phyloP scores from a whole-genome alignment of 177 flowering plant genomes.

The Vitis hybrid region DNA sequence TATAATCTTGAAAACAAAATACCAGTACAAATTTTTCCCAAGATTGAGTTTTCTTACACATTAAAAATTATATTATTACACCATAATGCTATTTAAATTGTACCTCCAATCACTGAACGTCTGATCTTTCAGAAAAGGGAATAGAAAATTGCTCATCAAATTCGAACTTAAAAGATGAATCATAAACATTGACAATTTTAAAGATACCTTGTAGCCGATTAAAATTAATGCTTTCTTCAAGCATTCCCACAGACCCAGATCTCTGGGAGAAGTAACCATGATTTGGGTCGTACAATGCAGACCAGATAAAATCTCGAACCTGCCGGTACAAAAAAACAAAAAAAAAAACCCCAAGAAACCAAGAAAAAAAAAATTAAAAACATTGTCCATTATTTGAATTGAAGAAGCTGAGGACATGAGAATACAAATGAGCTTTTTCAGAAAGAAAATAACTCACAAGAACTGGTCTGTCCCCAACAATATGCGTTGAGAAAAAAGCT shows the following conservation, averaged over 20 bases:
- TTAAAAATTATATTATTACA: too few relatives aligned
- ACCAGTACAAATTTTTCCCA: too few relatives aligned
- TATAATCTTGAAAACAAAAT: too few relatives aligned
- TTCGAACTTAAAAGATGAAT: too few relatives aligned
- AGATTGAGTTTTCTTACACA: too few relatives aligned
- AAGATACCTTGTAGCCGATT: slow-evolving; percentile 71
- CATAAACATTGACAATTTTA: too few relatives aligned
- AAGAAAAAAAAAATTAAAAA: too few relatives aligned
- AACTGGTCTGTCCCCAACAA: slow-evolving; percentile 64
- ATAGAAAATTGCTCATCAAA: too few relatives aligned
- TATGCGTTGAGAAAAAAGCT: slow-evolving; percentile 53
- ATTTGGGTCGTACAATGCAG: slow-evolving; percentile 78
- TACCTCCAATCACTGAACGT: too few relatives aligned
- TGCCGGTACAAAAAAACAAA: slow-evolving; percentile 13
- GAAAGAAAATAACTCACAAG: slow-evolving; percentile 43
- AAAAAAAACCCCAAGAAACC: background rate
- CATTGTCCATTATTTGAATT: background rate
- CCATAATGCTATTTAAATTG: too few relatives aligned
- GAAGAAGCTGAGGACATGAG: background rate
- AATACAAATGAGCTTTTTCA: background rate
- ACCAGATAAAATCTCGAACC: slow-evolving; percentile 92
- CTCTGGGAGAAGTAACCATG: slow-evolving; percentile 90
- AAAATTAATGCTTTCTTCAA: slow-evolving; percentile 76
- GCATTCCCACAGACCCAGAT: slow-evolving; percentile 81
- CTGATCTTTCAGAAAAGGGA: too few relatives aligned